phyloP scores from a whole-genome alignment of 163 green algal genomes.

The Scenedesmus sp. region DNA sequence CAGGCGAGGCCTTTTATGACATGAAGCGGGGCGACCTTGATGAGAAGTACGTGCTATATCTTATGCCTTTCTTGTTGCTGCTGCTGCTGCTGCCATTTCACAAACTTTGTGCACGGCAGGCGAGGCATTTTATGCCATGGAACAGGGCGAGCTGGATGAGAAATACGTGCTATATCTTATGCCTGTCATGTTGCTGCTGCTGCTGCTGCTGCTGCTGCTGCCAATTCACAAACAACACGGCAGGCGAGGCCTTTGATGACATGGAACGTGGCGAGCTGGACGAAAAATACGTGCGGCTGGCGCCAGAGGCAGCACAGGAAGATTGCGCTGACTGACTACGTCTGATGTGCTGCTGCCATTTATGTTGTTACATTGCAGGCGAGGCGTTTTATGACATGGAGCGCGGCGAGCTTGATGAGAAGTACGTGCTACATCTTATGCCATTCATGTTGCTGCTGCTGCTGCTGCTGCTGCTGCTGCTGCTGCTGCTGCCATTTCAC shows the following conservation, averaged over 20 bases:
- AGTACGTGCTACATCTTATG: slow-evolving; percentile 65
- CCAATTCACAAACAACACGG: neutral
- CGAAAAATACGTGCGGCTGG: slow-evolving; percentile 72
- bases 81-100: neutral
- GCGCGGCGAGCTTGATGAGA: slow-evolving; percentile 76
- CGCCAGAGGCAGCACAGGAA: slow-evolving; percentile 66
- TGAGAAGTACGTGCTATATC: slow-evolving; percentile 70
- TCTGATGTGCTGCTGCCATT: no score
- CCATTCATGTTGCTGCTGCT: no score
- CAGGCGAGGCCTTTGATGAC: slow-evolving; percentile 66
- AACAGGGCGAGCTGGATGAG: slow-evolving; percentile 76
- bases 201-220: neutral
- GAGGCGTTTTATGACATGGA: slow-evolving; percentile 84
- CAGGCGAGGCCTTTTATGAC: slow-evolving; percentile 76
- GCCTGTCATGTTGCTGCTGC: neutral
- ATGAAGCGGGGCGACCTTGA: slow-evolving; percentile 86
- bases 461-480: no score
- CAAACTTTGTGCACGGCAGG: no score
- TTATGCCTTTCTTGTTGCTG: no score
- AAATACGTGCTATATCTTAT: slow-evolving; percentile 86
- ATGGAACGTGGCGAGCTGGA: slow-evolving; percentile 86
- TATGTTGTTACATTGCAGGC: slow-evolving; percentile 45
- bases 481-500: neutral
- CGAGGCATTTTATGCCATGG: slow-evolving; percentile 81
- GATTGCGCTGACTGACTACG: neutral